Conservation (phyloP, 495 filamentous ascomycete species). For the Penicillium roqueforti region DNA sequence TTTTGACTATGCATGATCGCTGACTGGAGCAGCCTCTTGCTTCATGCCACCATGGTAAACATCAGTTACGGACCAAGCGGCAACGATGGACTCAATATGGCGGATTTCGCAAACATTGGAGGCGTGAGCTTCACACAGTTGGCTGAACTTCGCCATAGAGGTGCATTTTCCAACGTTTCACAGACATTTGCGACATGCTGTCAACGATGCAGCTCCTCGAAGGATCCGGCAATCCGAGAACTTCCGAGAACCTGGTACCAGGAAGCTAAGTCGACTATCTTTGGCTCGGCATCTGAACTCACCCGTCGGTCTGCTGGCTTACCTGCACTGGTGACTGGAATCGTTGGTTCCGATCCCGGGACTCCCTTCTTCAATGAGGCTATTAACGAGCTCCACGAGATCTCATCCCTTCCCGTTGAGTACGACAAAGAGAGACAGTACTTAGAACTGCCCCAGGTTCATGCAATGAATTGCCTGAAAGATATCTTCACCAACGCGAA, state of each 20-base stretch:
- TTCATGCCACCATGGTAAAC: constrained; percentile 39
- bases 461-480: constrained; percentile 87
- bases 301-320: constrained; percentile 91
- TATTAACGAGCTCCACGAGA: constrained; percentile 49
- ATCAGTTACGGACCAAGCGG: constrained; percentile 35
- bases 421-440: constrained; percentile 37
- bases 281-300: constrained; percentile 65
- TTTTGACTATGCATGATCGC: background rate
- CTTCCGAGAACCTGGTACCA: constrained; percentile 58
- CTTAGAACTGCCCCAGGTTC: constrained; percentile 79
- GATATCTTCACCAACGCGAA: constrained; percentile 78
- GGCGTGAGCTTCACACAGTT: constrained; percentile 74
- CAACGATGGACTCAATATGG: constrained; percentile 25
- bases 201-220: constrained; percentile 50
- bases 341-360: constrained; percentile 49
- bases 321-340: constrained; percentile 74
- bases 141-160: constrained; percentile 77
- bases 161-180: constrained; percentile 90
- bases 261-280: constrained; percentile 61
- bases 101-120: constrained; percentile 55
- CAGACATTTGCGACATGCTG: constrained; percentile 82
- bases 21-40: constrained; percentile 52
- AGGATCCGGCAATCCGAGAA: constrained; percentile 38
- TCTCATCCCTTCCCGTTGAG: constrained; percentile 55
- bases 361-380: constrained; percentile 46